A percentile compares a stretch with the other conserved stretches of the same genome.
These are phyloP conservation scores for Fusarium zealandicum DNA, from an alignment of 2,329 filamentous ascomycete genomes.

Conservation along the genomic window DNA sequence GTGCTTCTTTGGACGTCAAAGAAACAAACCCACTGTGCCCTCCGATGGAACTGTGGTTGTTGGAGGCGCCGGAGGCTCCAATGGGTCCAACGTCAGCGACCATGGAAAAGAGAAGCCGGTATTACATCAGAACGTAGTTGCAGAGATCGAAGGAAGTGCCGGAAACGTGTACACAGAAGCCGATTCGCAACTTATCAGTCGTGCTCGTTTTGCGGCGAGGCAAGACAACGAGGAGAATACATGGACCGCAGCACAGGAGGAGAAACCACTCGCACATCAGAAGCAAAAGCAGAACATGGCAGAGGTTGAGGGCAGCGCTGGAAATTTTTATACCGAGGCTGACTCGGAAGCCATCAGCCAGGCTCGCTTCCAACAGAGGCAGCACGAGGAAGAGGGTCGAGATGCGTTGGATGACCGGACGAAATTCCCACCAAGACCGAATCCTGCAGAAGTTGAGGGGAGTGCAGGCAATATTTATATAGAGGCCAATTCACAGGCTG, in stretches of 20 bases:
- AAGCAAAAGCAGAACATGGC: background rate
- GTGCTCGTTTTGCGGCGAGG: background rate
- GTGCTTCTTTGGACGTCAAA: constrained; percentile 20
- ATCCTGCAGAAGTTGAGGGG: background rate
- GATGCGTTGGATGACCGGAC: too few relatives aligned
- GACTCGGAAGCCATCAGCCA: background rate
- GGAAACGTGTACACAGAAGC: constrained; percentile 16
- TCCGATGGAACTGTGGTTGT: background rate
- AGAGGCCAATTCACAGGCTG: background rate
- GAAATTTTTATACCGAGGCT: background rate
- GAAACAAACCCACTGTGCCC: background rate
- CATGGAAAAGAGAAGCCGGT: background rate
- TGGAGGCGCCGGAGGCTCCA: background rate
- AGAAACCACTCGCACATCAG: background rate
- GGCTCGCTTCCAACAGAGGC: background rate
- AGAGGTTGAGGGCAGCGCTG: background rate
- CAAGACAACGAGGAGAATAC: background rate
- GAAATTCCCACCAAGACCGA: too few relatives aligned
- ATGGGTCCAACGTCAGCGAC: background rate
- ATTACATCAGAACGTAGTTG: background rate
- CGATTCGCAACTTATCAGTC: constrained; percentile 3
- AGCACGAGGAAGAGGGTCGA: background rate
- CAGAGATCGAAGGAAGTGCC: constrained; percentile 13
- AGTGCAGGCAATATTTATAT: background rate
- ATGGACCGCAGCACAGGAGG: background rate